These are phyloP conservation scores for Macroventuria anomochaeta DNA, from an alignment of 2,329 filamentous ascomycete species.

Conservation along the genomic window DNA sequence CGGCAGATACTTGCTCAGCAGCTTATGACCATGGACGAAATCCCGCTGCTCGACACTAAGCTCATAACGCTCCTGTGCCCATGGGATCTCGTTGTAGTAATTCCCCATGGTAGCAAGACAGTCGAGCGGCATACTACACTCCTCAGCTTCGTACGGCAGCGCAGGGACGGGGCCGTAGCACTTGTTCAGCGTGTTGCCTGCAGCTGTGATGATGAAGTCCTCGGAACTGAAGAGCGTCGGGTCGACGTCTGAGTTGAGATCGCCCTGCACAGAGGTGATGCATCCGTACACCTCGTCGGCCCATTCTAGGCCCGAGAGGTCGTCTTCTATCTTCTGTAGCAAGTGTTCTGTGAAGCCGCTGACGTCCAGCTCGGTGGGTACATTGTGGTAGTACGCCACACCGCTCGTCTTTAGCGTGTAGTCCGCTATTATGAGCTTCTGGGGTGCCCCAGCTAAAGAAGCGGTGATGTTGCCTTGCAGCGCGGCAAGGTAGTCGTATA, in stretches of 20 bases:
- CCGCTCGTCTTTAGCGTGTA: background rate
- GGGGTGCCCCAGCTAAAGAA: too few species aligned
- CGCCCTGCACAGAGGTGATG: background rate
- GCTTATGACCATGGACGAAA: too few species aligned
- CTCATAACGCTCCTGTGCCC: too few species aligned
- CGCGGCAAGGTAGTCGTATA: background rate
- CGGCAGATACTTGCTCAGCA: too few species aligned
- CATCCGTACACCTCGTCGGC: background rate
- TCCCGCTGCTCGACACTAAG: too few species aligned
- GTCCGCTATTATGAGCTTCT: too few species aligned
- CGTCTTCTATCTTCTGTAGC: background rate
- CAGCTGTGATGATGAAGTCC: too few species aligned
- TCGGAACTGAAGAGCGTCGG: too few species aligned
- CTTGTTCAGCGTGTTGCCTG: too few species aligned
- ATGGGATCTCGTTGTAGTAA: background rate
- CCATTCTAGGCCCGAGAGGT: background rate
- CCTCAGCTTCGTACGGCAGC: background rate
- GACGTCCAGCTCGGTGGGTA: background rate
- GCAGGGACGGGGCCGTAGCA: too few species aligned
- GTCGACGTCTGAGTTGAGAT: too few species aligned
- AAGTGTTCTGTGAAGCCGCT: background rate
- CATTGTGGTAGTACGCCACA: background rate
- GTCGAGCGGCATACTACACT: background rate
- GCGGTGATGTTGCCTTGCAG: background rate
- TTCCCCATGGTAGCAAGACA: background rate